Conservation (phyloP, 352 stramenopile species). For the Pythium dissotocum region DNA sequence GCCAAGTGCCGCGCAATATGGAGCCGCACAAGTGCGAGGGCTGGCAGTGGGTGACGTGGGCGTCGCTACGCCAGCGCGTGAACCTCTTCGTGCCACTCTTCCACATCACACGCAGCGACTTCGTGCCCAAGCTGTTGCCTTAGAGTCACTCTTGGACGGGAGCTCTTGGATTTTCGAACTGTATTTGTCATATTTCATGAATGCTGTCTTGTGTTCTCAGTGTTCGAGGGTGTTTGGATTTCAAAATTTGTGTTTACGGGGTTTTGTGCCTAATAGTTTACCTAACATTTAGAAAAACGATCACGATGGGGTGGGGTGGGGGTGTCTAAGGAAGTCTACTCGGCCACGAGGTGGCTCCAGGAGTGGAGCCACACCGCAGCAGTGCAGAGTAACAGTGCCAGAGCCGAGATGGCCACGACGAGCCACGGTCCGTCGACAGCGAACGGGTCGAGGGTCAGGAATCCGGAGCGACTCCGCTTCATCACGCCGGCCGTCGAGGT, state of each 20-base stretch:
- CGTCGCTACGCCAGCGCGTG: slow-evolving; percentile 46
- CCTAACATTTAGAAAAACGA: slow-evolving; percentile 3
- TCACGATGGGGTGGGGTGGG: not conserved
- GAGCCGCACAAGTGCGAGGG: slow-evolving; percentile 83
- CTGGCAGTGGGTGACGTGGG: slow-evolving; percentile 68
- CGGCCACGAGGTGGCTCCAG: slow-evolving; percentile 15
- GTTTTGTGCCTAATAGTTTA: not conserved
- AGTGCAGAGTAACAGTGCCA: slow-evolving; percentile 16
- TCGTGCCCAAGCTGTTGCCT: slow-evolving; percentile 35
- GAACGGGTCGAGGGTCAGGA: slow-evolving; percentile 5
- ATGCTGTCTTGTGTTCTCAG: not conserved
- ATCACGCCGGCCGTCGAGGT: not conserved
- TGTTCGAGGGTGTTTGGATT: not conserved
- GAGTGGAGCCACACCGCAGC: slow-evolving; percentile 18
- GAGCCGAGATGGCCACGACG: slow-evolving; percentile 5
- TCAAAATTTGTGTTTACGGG: slow-evolving; percentile 6
- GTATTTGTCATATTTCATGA: slow-evolving; percentile 4
- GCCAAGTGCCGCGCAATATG: slow-evolving; percentile 68
- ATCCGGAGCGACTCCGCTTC: slow-evolving; percentile 2
- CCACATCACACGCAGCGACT: slow-evolving; percentile 64
- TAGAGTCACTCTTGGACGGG: no score
- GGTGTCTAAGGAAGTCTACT: not conserved
- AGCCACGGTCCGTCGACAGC: slow-evolving; percentile 13
- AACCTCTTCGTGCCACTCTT: slow-evolving; percentile 78
- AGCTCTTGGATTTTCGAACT: not conserved